These are phyloP conservation scores for Globisporangium nagaii DNA, from an alignment of 352 stramenopile genomes.

Conservation along the genomic window DNA sequence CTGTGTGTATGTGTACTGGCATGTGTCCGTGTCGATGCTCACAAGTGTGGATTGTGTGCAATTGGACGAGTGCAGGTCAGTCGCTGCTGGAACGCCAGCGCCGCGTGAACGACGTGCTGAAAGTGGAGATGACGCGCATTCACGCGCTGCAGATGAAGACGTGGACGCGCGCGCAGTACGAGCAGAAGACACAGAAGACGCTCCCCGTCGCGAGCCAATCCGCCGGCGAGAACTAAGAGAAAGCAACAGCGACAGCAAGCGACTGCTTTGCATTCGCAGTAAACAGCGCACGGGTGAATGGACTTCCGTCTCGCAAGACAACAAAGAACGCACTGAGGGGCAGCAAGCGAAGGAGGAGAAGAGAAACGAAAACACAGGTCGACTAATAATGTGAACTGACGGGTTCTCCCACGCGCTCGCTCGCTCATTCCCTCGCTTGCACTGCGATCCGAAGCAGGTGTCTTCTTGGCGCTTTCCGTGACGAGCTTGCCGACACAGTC, in stretches of 20 bases:
- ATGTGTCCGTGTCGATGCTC: neutral
- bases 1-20: neutral
- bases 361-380: too few relatives aligned
- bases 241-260: neutral
- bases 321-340: neutral
- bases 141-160: slow-evolving; percentile 86
- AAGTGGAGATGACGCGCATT: slow-evolving; percentile 81
- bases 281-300: neutral
- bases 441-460: too few relatives aligned
- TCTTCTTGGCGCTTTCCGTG: too few relatives aligned
- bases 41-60: neutral
- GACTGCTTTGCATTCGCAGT: neutral
- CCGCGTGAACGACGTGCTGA: slow-evolving; percentile 72
- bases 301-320: neutral
- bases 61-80: slow-evolving; percentile 58
- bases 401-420: too few relatives aligned
- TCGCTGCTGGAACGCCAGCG: slow-evolving; percentile 74
- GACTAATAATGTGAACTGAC: neutral
- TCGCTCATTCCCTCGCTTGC: too few relatives aligned
- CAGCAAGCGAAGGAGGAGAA: neutral
- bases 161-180: slow-evolving; percentile 77
- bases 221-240: slow-evolving; percentile 43
- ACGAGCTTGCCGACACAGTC: too few relatives aligned
- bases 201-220: slow-evolving; percentile 35
- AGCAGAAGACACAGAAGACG: slow-evolving; percentile 71